Evolutionary conservation across 164 flowering plant species (phyloP).

Genomic region (Stephania yunnanensis): DNA sequence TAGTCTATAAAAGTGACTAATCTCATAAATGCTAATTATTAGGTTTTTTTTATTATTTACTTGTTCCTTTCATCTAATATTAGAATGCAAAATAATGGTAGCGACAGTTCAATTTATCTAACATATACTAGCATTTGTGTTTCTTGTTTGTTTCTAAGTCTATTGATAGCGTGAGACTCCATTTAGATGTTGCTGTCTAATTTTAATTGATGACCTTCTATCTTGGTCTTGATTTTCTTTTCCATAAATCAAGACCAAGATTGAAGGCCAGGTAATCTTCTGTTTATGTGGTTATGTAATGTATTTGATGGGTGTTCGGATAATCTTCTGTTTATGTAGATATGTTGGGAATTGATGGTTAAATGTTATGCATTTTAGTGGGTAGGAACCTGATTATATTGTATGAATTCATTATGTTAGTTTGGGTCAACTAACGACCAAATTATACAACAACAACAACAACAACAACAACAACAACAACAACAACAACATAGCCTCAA

Average conservation of each 20-base stretch:
- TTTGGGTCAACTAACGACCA: too few species aligned
- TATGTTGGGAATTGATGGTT: not conserved
- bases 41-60: not conserved
- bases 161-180: not conserved
- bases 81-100: not conserved
- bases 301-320: not conserved
- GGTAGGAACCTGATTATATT: too few species aligned
- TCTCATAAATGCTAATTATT: not conserved
- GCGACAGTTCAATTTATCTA: not conserved
- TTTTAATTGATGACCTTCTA: not conserved
- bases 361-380: too few species aligned
- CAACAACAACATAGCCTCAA: too few species aligned
- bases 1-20: not conserved
- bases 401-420: too few species aligned
- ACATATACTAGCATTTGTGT: not conserved
- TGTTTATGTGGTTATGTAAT: not conserved
- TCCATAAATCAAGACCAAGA: too few species aligned
- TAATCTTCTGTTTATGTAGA: not conserved
- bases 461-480: too few species aligned
- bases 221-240: not conserved
- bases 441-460: too few species aligned
- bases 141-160: not conserved
- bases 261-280: too few species aligned
- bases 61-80: not conserved
- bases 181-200: not conserved